phyloP scores from a whole-genome alignment of 2,329 filamentous ascomycete species.

The Colletotrichum chrysophilum region DNA sequence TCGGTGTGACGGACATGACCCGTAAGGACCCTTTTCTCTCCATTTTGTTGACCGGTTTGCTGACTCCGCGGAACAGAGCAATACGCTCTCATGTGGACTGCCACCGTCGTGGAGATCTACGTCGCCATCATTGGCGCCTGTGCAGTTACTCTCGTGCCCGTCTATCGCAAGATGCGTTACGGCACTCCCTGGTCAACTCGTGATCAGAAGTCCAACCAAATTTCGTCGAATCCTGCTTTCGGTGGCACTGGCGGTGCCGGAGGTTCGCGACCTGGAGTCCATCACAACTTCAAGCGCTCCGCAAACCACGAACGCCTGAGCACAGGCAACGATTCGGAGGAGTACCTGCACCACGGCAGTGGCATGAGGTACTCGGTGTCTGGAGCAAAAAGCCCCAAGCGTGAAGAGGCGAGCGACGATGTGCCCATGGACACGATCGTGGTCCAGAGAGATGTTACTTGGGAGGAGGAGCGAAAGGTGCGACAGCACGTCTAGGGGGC shows the following conservation, averaged over 20 bases:
- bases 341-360: neutral
- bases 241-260: neutral
- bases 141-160: slow-evolving; percentile 1
- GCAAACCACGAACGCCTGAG: neutral
- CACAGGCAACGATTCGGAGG: slow-evolving; percentile 1
- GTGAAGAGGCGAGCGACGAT: neutral
- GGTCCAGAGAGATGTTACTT: neutral
- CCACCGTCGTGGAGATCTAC: slow-evolving; percentile 6
- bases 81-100: slow-evolving; percentile 11
- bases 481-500: neutral
- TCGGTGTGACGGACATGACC: slow-evolving; percentile 1
- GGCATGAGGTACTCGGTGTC: slow-evolving; percentile 1
- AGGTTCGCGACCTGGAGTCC: neutral
- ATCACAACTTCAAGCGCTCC: neutral
- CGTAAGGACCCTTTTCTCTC: neutral
- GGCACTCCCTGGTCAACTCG: neutral
- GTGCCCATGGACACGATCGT: neutral
- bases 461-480: slow-evolving; percentile 6
- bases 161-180: slow-evolving; percentile 4
- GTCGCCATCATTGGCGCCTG: slow-evolving; percentile 2
- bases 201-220: slow-evolving; percentile 2
- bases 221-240: neutral
- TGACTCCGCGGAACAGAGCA: neutral
- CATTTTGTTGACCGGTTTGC: neutral
- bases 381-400: neutral